Evolutionary conservation across 306 rosid genomes (phyloP), one percentile per base, ranked within the genome.

Genomic region (Cucurbita moschata): DNA sequence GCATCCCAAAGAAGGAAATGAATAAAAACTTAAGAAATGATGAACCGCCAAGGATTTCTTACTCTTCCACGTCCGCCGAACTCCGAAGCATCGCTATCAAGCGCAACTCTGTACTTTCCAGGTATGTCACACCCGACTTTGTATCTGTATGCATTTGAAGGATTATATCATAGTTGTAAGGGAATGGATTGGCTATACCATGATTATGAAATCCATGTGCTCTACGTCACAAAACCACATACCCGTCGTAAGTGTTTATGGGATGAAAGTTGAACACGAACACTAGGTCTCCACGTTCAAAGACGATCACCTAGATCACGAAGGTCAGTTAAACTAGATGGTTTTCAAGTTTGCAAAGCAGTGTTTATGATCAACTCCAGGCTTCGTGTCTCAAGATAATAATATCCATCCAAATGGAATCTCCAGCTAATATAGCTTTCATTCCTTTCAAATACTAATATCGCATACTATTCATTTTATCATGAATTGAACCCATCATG

Each of bases 71-170:
- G 94, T 42, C 98, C 98, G 49, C 98, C 98, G 39, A 93, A 93
- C 74, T 87, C 96, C 78, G 4, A 0, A 75, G 89, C 90, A 81
- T 93, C 97, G 53, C 97, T 93, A 73, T 90, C 98, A 51, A 93
- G 91, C 26, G 94, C 97, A 83, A 93, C 92, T 85, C 92, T 86
- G 80, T 93, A 93, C 78, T 88, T 93, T 78, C 98, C 98, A 76
- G 98, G 97, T 79, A 88, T 88, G 86, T 93, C 98, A 16, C 98
- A 93, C 71, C 97, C 98, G 78, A 93, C 88, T 88, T 93, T 93
- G 78, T 93, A 93, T 80, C 98, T 93, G 84, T 26, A 76, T 9
- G 53, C 47, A 23, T 58, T 51, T 30, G n/a, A n/a, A 71, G 26
- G 4, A 37, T 35, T 52, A 52, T 16, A 14, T 35, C 10, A 47